Base-by-base conservation (phyloP, 257 asterid species). In the Marsdenia floribunda region DNA sequence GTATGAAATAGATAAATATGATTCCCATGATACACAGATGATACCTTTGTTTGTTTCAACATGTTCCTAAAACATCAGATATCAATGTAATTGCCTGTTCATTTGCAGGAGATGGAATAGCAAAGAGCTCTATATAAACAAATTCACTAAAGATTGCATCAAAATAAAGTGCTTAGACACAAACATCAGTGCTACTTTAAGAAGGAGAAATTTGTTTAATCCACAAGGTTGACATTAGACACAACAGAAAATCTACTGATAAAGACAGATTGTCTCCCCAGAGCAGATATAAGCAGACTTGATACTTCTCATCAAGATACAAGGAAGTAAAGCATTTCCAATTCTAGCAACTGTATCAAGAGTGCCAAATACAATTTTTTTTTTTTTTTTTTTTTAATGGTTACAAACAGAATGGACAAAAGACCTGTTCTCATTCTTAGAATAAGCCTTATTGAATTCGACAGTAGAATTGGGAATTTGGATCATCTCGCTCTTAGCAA, bases 351-450 rank as follows among this genome's bases (percentile, higher is more conserved):
- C 59, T 81, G 83, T 78, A 86, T 82, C 76, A 70, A n/a, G 49
- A 78, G 75, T 82, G 83, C 80, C 86, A 81, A 54, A 80, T 79
- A 71, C 82, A 81, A 77, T 86, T 38, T 85, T 82, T 42, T 78
- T 86, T 38, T 85, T 83, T 87, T 86, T 86, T 38, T 85, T 83
- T 44, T 78, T 86, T 38, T 85, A 82, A 89, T 86, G 78, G 79
- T 85, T 89, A 87, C 93, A 88, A 46, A 80, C 68, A 83, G 77
- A 89, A 89, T 83, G 80, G 89, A 86, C 96, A 87, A 88, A 88
- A 87, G 88, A 95, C 99, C 99, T 92, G 94, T 92, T 88, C 88
- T 95, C 99, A 77, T 87, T 89, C 88, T 83, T 95, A 95, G 96
- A 87, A 89, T 83, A 80, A 84, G 89, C 88, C 95, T 86, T 83